phyloP scores from a whole-genome alignment of 306 rosid species.

The Sicyos edulis region DNA sequence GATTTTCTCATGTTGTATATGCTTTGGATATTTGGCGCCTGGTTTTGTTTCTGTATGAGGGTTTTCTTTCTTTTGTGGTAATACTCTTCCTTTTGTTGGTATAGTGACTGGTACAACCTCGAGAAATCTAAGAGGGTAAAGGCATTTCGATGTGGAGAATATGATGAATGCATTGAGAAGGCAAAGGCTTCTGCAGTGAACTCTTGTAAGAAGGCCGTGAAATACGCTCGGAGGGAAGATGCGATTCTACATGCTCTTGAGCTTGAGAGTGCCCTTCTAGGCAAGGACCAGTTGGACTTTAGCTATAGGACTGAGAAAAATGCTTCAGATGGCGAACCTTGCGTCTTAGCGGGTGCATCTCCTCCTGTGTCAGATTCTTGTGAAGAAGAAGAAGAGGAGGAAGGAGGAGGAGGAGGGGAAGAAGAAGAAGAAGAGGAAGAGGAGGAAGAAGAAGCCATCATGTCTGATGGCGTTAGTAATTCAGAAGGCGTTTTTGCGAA shows the following conservation, averaged over 20 bases:
- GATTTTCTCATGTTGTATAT: no score
- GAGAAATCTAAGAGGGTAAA: slow-evolving; percentile 94
- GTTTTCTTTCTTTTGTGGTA: neutral
- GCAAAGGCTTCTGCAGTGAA: slow-evolving; percentile 84
- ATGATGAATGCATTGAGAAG: slow-evolving; percentile 84
- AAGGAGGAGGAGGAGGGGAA: neutral
- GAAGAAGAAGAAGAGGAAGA: neutral
- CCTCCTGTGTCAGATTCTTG: slow-evolving; percentile 47
- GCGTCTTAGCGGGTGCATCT: slow-evolving; percentile 47
- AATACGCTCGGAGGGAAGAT: slow-evolving; percentile 98
- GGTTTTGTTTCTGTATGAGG: neutral
- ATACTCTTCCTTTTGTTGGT: slow-evolving; percentile 23
- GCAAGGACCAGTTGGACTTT: slow-evolving; percentile 46
- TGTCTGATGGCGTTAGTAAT: slow-evolving; percentile 17
- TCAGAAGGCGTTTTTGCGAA: slow-evolving; percentile 24
- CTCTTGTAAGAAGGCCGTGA: slow-evolving; percentile 76
- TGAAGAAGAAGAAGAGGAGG: neutral
- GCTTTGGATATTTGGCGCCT: no score
- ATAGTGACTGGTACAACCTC: slow-evolving; percentile 98
- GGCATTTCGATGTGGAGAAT: slow-evolving; percentile 95
- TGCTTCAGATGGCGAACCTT: slow-evolving; percentile 43
- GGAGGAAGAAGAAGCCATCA: no score
- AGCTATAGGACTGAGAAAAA: slow-evolving; percentile 32
- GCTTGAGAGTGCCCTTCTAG: slow-evolving; percentile 67
- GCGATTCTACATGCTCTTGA: slow-evolving; percentile 98